Conservation (phyloP, 2,329 filamentous ascomycete genomes). For the Dissoconium aciculare region DNA sequence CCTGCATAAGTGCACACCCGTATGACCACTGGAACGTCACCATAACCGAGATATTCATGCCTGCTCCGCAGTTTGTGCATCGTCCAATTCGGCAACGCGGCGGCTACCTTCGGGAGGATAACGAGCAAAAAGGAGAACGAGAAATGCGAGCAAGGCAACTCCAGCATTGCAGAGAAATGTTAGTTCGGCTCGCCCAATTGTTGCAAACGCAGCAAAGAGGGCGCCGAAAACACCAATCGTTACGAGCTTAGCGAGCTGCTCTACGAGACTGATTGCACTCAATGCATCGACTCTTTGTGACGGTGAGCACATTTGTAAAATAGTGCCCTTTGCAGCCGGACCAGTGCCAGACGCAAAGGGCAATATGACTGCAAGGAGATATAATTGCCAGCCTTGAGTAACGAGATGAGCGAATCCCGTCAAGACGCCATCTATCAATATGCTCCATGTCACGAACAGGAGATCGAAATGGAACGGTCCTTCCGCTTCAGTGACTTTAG, state of each 20-base stretch:
- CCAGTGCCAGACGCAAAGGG: constrained; percentile 56
- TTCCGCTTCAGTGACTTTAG: constrained; percentile 17
- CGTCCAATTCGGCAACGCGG: constrained; percentile 10
- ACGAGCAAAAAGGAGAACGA: constrained; percentile 30
- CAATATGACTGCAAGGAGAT: constrained; percentile 48
- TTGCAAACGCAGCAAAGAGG: constrained; percentile 49
- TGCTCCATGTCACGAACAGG: constrained; percentile 49
- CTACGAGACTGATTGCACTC: constrained; percentile 53
- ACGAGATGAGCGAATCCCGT: constrained; percentile 50
- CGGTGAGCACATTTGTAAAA: constrained; percentile 52
- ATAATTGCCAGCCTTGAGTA: constrained; percentile 51
- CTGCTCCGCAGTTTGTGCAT: too few relatives aligned
- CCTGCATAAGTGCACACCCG: too few relatives aligned
- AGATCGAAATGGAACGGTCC: constrained; percentile 49
- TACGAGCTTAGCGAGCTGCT: constrained; percentile 50
- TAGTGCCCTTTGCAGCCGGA: constrained; percentile 56
- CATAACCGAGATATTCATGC: too few relatives aligned
- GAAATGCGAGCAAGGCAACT: constrained; percentile 39
- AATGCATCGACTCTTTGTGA: constrained; percentile 50
- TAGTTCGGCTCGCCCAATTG: constrained; percentile 42
- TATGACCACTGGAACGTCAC: too few relatives aligned
- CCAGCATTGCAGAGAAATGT: constrained; percentile 55
- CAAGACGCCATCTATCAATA: constrained; percentile 49
- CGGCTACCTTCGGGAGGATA: constrained; percentile 32
- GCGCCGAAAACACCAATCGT: constrained; percentile 53